Evolutionary conservation across 192 early-diverging fungal species (phyloP).

Genomic region (Glomus cerebriforme): DNA sequence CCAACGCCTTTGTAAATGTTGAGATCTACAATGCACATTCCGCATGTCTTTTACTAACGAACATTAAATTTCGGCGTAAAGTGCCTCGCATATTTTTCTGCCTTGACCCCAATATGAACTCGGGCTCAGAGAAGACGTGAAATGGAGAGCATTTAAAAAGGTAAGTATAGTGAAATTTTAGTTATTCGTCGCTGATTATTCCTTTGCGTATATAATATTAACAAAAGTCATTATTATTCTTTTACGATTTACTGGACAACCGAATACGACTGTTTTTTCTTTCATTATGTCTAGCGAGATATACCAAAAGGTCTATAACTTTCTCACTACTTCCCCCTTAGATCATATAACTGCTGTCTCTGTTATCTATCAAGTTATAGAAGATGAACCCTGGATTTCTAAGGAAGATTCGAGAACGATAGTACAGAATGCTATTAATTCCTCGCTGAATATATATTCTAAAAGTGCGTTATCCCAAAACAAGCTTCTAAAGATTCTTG

Average conservation of each 20-base stretch:
- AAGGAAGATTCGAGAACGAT: conserved; percentile 18
- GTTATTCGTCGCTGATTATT: too few species aligned
- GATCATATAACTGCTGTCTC: conserved; percentile 20
- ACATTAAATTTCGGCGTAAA: too few species aligned
- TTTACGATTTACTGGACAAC: not conserved
- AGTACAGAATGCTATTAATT: conserved; percentile 21
- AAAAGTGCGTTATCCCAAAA: conserved; percentile 10
- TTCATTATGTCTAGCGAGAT: conserved; percentile 11
- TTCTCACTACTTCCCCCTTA: conserved; percentile 9
- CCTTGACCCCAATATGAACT: too few species aligned
- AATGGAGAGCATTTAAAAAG: too few species aligned
- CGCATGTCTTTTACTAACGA: too few species aligned
- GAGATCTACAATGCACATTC: too few species aligned
- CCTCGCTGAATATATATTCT: conserved; percentile 18
- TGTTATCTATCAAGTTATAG: conserved; percentile 15
- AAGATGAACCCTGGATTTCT: conserved; percentile 17
- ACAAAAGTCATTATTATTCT: too few species aligned
- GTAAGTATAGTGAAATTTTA: too few species aligned
- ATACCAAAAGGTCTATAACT: conserved; percentile 13
- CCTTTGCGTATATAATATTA: too few species aligned
- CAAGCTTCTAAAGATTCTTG: conserved; percentile 6
- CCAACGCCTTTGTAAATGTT: too few species aligned
- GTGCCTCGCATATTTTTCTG: too few species aligned
- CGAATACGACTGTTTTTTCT: not conserved
- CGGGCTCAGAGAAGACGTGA: too few species aligned